A percentile compares a stretch with the other conserved stretches of the same genome.
These are phyloP conservation scores for Monosporascus sp. DNA, from an alignment of 2,329 filamentous ascomycete genomes.

Conservation along the genomic window DNA sequence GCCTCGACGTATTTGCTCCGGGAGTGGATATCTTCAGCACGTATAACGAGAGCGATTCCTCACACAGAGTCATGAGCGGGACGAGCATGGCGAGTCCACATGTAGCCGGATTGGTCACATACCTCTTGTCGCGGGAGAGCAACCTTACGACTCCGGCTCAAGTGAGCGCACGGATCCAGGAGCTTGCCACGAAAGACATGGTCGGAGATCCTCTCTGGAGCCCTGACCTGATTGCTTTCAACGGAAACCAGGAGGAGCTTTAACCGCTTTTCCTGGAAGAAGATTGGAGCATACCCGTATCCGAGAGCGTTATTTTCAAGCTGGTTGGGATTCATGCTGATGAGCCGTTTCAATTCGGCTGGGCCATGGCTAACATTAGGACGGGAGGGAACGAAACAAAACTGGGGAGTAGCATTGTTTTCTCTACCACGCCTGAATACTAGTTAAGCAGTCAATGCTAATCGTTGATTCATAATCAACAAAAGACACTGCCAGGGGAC, in stretches of 20 bases:
- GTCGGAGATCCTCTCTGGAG: conserved; percentile 17
- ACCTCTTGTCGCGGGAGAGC: conserved; percentile 18
- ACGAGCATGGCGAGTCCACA: conserved; percentile 24
- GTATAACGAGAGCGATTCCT: conserved; percentile 11
- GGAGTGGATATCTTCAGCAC: conserved; percentile 19
- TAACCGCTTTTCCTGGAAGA: not conserved
- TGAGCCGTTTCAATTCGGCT: too few relatives aligned
- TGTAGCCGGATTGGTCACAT: conserved; percentile 20
- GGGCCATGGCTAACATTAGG: too few relatives aligned
- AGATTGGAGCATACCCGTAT: not conserved
- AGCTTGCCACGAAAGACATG: conserved; percentile 15
- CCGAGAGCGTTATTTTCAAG: not conserved
- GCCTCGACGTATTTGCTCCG: conserved; percentile 20
- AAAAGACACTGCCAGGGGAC: too few relatives aligned
- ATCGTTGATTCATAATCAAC: too few relatives aligned
- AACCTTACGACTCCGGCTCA: conserved; percentile 8
- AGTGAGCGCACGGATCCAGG: conserved; percentile 10
- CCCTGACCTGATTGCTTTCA: conserved; percentile 21
- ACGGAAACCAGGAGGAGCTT: conserved; percentile 16
- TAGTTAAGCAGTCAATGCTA: too few relatives aligned
- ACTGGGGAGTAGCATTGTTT: too few relatives aligned
- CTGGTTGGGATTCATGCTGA: too few relatives aligned
- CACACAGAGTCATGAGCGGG: conserved; percentile 14
- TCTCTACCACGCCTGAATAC: too few relatives aligned
- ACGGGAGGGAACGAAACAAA: too few relatives aligned